Evolutionary conservation across 106 monocot species (phyloP).

Genomic region (Platanthera guangdongensis): DNA sequence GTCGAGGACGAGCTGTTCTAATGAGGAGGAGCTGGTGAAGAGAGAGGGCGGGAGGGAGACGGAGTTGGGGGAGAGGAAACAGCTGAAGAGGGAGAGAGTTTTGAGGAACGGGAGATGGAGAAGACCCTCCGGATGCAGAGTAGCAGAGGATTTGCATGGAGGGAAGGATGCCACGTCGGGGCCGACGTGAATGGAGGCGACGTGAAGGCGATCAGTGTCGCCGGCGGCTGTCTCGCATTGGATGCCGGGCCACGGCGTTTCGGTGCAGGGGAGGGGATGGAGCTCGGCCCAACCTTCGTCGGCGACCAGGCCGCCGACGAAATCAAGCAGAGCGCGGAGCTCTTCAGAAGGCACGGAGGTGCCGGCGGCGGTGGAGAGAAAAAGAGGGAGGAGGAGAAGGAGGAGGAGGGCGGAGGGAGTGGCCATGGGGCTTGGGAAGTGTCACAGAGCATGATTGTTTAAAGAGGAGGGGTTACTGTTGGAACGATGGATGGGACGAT

Average conservation of each 20-base stretch:
- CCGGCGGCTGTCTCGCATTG: conserved; percentile 37
- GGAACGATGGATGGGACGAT: background rate
- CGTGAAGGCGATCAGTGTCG: conserved; percentile 20
- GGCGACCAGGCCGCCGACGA: conserved; percentile 31
- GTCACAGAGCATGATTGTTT: background rate
- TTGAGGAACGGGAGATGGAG: conserved; percentile 47
- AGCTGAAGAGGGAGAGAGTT: conserved; percentile 54
- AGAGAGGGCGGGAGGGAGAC: conserved; percentile 35
- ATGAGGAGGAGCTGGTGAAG: conserved; percentile 41
- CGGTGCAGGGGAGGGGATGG: conserved; percentile 64
- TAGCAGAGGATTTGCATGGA: conserved; percentile 44
- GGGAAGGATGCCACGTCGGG: conserved; percentile 33
- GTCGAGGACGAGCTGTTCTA: conserved; percentile 54
- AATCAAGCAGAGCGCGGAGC: conserved; percentile 28
- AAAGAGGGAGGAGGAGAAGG: background rate
- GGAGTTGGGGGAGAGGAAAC: conserved; percentile 22
- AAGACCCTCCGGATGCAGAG: conserved; percentile 21
- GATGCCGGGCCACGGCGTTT: conserved; percentile 68
- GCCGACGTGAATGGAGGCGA: conserved; percentile 55
- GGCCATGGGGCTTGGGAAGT: background rate
- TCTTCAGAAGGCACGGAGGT: conserved; percentile 24
- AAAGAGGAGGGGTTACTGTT: background rate
- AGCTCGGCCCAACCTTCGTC: conserved; percentile 44
- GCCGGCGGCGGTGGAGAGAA: background rate
- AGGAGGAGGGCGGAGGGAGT: background rate